Evolutionary conservation across 2,329 filamentous ascomycete genomes (phyloP).

Genomic region (Spiromastix sp.): DNA sequence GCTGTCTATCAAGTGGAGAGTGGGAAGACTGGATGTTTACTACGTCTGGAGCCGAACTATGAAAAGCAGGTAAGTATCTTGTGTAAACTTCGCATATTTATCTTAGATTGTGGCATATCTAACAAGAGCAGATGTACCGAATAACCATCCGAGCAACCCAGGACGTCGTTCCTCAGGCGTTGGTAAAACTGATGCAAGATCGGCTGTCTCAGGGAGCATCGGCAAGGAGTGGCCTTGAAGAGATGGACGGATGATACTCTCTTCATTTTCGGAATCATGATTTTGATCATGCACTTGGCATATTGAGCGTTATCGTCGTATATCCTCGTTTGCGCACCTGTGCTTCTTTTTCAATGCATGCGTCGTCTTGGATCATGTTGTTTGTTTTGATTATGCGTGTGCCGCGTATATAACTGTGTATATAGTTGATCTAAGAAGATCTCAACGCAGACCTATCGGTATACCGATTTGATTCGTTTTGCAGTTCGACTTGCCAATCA

Average conservation of each 20-base stretch:
- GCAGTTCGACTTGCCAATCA: no score
- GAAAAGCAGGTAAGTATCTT: conserved; percentile 62
- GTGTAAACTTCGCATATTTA: background rate
- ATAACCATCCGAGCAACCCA: conserved; percentile 91
- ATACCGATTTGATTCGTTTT: no score
- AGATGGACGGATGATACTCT: conserved; percentile 3
- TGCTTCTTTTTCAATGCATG: no score
- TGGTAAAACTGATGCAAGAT: conserved; percentile 82
- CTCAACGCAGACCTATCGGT: no score
- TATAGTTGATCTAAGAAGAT: no score
- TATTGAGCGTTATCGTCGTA: no score
- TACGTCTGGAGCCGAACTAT: conserved; percentile 92
- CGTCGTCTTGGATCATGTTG: no score
- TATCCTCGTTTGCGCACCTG: no score
- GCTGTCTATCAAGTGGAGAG: conserved; percentile 63
- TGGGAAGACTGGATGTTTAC: conserved; percentile 87
- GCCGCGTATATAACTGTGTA: no score
- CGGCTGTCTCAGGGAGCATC: conserved; percentile 50
- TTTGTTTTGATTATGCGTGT: no score
- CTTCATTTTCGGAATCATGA: no score
- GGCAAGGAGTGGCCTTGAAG: conserved; percentile 9
- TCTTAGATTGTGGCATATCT: conserved; percentile 4
- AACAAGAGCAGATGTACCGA: conserved; percentile 67
- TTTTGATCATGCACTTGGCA: no score
- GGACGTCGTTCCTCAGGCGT: conserved; percentile 67